Conservation (phyloP, 768 basidiomycete species). For the Hygrophoropsis aurantiaca region DNA sequence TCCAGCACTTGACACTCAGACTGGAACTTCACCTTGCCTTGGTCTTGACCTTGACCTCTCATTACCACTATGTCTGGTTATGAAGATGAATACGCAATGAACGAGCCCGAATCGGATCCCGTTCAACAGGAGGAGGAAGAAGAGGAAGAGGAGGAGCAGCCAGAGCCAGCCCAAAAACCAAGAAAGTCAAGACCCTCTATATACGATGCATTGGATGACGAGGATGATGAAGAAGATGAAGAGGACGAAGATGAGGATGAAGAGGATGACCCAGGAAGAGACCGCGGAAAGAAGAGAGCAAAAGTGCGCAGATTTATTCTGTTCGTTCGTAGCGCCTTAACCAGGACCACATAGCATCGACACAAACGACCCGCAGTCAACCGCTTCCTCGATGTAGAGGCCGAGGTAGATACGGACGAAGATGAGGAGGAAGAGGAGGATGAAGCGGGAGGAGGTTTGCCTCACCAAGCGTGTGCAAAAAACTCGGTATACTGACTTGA, state of each 20-base stretch:
- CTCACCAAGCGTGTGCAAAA: not conserved
- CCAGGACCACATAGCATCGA: conserved; percentile 44
- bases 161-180: conserved; percentile 16
- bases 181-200: conserved; percentile 29
- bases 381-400: conserved; percentile 94
- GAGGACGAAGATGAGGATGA: conserved; percentile 60
- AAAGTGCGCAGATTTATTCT: conserved; percentile 44
- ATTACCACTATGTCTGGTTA: conserved; percentile 44
- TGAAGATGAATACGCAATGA: conserved; percentile 35
- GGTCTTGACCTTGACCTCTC: conserved; percentile 17
- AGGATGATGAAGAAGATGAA: conserved; percentile 41
- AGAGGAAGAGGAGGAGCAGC: conserved; percentile 37
- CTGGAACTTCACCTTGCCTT: too few species aligned
- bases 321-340: conserved; percentile 6
- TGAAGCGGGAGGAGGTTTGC: conserved; percentile 58
- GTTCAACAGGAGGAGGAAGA: conserved; percentile 36
- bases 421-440: conserved; percentile 91
- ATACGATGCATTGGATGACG: conserved; percentile 37
- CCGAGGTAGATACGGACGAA: conserved; percentile 95
- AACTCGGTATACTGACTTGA: conserved; percentile 6
- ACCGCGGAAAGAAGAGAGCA: conserved; percentile 54
- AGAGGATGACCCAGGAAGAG: conserved; percentile 54
- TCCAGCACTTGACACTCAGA: too few species aligned
- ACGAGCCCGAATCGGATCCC: conserved; percentile 27
- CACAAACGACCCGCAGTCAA: conserved; percentile 66